Percentiles rank a stretch among this genome's conserved stretches.
These are phyloP conservation scores for Leccinum truebloodii DNA, from an alignment of 768 basidiomycete genomes.

Conservation along the genomic window DNA sequence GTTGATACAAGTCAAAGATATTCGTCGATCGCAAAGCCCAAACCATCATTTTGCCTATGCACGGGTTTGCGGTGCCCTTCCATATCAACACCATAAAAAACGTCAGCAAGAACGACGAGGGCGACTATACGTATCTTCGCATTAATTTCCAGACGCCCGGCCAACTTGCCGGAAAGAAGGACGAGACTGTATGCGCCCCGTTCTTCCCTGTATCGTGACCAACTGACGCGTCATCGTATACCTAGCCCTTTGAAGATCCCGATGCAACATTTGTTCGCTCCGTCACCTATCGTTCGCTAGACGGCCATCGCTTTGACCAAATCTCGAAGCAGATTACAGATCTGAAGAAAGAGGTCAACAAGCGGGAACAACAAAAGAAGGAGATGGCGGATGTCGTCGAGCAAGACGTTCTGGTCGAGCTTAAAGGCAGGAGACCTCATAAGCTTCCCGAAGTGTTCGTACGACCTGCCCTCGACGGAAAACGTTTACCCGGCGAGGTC, in stretches of 20 bases:
- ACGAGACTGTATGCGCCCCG: constrained; percentile 76
- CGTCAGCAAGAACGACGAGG: constrained; percentile 95
- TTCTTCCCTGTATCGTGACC: not conserved
- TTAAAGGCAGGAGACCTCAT: constrained; percentile 84
- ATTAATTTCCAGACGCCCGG: constrained; percentile 99
- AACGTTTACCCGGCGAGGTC: constrained; percentile 94
- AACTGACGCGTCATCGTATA: constrained; percentile 1
- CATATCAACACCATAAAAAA: constrained; percentile 99
- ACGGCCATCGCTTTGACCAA: constrained; percentile 85
- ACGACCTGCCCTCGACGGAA: constrained; percentile 91
- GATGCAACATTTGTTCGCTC: constrained; percentile 96
- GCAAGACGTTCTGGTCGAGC: constrained; percentile 85
- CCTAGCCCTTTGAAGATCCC: constrained; percentile 92
- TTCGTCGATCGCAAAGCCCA: constrained; percentile 88
- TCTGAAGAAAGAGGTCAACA: constrained; percentile 94
- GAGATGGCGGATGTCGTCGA: constrained; percentile 98
- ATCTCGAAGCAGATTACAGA: constrained; percentile 92
- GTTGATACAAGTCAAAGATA: constrained; percentile 53
- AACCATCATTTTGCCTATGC: constrained; percentile 88
- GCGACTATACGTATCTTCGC: constrained; percentile 89
- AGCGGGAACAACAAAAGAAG: constrained; percentile 96
- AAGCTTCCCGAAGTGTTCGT: constrained; percentile 92
- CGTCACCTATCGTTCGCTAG: constrained; percentile 88
- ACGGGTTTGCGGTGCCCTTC: constrained; percentile 95
- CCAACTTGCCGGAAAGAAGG: constrained; percentile 96